Evolutionary conservation across 2,329 filamentous ascomycete genomes (phyloP).

Genomic region (Graphilbum sp.): DNA sequence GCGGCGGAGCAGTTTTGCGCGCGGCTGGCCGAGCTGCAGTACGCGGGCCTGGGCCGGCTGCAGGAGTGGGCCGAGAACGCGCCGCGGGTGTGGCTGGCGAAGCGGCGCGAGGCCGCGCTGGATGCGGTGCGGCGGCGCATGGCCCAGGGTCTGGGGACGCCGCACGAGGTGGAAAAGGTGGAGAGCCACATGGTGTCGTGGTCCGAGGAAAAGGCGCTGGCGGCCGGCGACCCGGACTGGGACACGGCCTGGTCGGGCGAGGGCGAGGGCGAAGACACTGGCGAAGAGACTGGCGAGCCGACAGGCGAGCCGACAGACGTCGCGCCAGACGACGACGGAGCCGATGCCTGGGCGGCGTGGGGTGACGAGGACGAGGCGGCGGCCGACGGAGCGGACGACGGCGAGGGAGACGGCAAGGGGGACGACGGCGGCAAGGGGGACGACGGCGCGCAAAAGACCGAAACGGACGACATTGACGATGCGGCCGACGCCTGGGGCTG

Average conservation of each 20-base stretch:
- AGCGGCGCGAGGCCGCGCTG: constrained; percentile 64
- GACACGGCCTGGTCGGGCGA: constrained; percentile 66
- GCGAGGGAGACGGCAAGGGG: neutral
- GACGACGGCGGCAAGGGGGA: constrained; percentile 3
- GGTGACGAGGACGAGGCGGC: constrained; percentile 18
- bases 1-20: constrained; percentile 48
- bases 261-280: constrained; percentile 24
- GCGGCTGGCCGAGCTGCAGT: constrained; percentile 43
- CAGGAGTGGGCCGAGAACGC: constrained; percentile 67
- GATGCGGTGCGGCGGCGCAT: constrained; percentile 57
- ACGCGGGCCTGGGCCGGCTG: constrained; percentile 46
- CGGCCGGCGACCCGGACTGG: constrained; percentile 46
- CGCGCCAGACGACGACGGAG: constrained; percentile 20
- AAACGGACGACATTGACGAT: constrained; percentile 30
- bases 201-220: constrained; percentile 46
- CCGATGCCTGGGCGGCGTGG: constrained; percentile 20
- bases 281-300: no score
- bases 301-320: no score
- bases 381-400: constrained; percentile 15
- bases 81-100: constrained; percentile 70
- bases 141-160: constrained; percentile 43
- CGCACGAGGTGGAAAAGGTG: constrained; percentile 61
- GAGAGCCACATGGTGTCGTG: constrained; percentile 67
- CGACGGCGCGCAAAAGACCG: constrained; percentile 22
- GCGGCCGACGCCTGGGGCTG: constrained; percentile 65